A percentile compares a stretch with the other conserved stretches of the same genome.
These are phyloP conservation scores for Candida anglica DNA, from an alignment of 805 yeast genomes.

Conservation along the genomic window DNA sequence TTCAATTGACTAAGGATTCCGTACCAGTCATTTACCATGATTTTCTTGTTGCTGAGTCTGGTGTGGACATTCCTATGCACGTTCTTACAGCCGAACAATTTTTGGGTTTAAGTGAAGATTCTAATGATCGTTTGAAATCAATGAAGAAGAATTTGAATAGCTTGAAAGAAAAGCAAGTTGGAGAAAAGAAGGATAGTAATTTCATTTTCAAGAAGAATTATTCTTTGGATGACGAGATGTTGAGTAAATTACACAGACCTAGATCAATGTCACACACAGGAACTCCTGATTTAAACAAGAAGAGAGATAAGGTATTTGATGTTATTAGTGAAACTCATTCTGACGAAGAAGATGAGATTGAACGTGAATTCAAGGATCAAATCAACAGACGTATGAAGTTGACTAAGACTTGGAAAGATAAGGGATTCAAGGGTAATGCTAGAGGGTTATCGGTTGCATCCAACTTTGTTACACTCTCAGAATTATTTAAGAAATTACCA, in stretches of 20 bases:
- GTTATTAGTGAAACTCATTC: conserved; percentile 7
- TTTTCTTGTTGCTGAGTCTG: conserved; percentile 90
- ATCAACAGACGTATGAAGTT: conserved; percentile 66
- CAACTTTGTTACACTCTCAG: conserved; percentile 83
- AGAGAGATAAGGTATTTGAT: conserved; percentile 3
- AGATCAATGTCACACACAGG: conserved; percentile 36
- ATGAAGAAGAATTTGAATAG: not conserved
- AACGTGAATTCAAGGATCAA: conserved; percentile 35
- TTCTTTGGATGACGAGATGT: conserved; percentile 33
- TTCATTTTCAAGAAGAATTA: conserved; percentile 12
- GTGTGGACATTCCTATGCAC: conserved; percentile 96
- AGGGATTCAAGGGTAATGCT: conserved; percentile 89
- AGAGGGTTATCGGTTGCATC: conserved; percentile 90
- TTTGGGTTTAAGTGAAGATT: conserved; percentile 44
- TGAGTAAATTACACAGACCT: conserved; percentile 31
- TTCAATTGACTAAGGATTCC: conserved; percentile 85
- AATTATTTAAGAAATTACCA: conserved; percentile 79
- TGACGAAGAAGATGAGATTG: conserved; percentile 28
- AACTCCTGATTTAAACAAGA: conserved; percentile 8
- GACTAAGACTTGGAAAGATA: conserved; percentile 83
- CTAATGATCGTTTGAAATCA: conserved; percentile 1
- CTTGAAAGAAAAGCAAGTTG: not conserved
- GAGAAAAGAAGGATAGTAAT: conserved; percentile 2
- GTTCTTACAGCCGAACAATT: conserved; percentile 87
- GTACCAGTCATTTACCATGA: conserved; percentile 95